Evolutionary conservation across 2,329 filamentous ascomycete genomes (phyloP).

Genomic region (Neofusicoccum sp.): DNA sequence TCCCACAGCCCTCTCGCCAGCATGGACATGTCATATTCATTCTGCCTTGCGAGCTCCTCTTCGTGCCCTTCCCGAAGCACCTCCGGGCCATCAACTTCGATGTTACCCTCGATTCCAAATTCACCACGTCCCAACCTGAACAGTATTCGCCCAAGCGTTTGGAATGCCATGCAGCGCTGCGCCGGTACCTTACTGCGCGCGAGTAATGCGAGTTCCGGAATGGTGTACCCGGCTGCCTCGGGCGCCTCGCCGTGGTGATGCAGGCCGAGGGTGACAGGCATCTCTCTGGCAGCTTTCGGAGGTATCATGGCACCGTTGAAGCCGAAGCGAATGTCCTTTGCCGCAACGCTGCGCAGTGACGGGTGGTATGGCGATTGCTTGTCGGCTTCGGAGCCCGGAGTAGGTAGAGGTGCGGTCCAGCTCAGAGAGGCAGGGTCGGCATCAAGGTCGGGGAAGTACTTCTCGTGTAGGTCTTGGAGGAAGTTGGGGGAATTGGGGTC

Average conservation of each 20-base stretch:
- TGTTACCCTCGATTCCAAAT: slow-evolving; percentile 54
- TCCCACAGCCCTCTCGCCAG: slow-evolving; percentile 78
- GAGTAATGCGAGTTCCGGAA: slow-evolving; percentile 78
- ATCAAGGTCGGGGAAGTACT: slow-evolving; percentile 89
- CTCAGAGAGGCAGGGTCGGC: slow-evolving; percentile 81
- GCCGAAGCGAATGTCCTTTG: slow-evolving; percentile 81
- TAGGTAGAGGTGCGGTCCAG: slow-evolving; percentile 76
- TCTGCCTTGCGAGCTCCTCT: slow-evolving; percentile 45
- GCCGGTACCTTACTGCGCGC: slow-evolving; percentile 78
- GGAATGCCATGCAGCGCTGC: slow-evolving; percentile 88
- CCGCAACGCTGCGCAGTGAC: slow-evolving; percentile 65
- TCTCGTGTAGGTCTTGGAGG: slow-evolving; percentile 77
- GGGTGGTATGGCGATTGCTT: slow-evolving; percentile 80
- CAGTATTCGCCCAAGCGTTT: slow-evolving; percentile 81
- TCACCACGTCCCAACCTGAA: slow-evolving; percentile 77
- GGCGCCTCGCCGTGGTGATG: slow-evolving; percentile 94
- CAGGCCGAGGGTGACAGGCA: slow-evolving; percentile 75
- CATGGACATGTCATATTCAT: slow-evolving; percentile 39
- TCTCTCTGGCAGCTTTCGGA: slow-evolving; percentile 68
- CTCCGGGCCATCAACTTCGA: slow-evolving; percentile 48
- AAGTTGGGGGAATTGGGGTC: slow-evolving; percentile 83
- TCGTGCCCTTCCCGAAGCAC: slow-evolving; percentile 40
- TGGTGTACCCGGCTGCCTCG: slow-evolving; percentile 90
- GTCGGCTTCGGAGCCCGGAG: slow-evolving; percentile 62
- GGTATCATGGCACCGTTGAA: slow-evolving; percentile 79